Conservation (phyloP, 2,329 filamentous ascomycete genomes). For the Davidsoniella neocaledoniae region DNA sequence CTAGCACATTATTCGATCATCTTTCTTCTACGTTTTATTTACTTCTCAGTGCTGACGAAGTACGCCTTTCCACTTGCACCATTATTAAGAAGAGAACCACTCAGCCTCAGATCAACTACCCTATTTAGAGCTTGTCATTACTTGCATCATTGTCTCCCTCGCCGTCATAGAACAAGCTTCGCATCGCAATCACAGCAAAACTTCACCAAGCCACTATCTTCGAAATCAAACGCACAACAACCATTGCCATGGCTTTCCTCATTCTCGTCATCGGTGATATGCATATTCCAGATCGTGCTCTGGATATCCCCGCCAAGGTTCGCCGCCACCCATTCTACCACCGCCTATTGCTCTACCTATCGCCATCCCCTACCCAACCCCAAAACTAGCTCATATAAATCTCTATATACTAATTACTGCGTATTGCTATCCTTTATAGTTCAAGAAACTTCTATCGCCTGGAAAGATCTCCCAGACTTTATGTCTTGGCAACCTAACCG, state of each 20-base stretch:
- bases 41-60: too few relatives aligned
- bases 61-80: too few relatives aligned
- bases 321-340: conserved; percentile 9
- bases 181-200: too few relatives aligned
- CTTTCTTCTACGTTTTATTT: too few relatives aligned
- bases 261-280: conserved; percentile 87
- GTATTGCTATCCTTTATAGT: conserved; percentile 29
- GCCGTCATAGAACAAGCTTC: too few relatives aligned
- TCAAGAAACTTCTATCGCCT: conserved; percentile 69
- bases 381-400: neutral
- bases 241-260: conserved; percentile 59
- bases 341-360: neutral
- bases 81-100: too few relatives aligned
- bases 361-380: neutral
- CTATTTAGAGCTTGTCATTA: too few relatives aligned
- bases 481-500: conserved; percentile 65
- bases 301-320: conserved; percentile 84
- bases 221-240: neutral
- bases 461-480: conserved; percentile 72
- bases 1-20: neutral
- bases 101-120: too few relatives aligned
- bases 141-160: too few relatives aligned
- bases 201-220: neutral
- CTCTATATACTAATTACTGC: neutral
- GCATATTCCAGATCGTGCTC: conserved; percentile 81